A percentile compares a stretch with the other conserved stretches of the same genome.
phyloP scores from a whole-genome alignment of 2,329 filamentous ascomycete species.

The Westerdykella aurantiaca region DNA sequence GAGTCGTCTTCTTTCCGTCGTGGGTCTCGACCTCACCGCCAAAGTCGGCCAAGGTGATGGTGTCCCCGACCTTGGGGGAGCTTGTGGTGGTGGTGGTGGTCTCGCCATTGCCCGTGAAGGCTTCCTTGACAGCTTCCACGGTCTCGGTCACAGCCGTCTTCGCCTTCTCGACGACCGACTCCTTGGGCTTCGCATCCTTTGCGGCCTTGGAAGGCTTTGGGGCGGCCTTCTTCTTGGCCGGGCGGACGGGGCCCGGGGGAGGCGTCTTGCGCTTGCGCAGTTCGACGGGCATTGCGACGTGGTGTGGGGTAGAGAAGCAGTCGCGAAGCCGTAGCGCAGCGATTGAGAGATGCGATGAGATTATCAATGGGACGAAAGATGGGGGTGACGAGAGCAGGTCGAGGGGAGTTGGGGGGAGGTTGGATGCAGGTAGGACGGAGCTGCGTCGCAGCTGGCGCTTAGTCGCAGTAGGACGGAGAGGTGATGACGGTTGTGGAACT shows the following conservation, averaged over 20 bases:
- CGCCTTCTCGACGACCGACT: slow-evolving; percentile 27
- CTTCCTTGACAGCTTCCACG: slow-evolving; percentile 29
- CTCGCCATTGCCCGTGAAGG: slow-evolving; percentile 25
- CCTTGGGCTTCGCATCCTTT: slow-evolving; percentile 29
- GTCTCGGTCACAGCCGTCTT: slow-evolving; percentile 30
- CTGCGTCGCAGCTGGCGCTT: slow-evolving; percentile 13
- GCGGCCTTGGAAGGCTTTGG: slow-evolving; percentile 28
- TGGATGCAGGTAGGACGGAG: slow-evolving; percentile 13
- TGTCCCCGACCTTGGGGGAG: slow-evolving; percentile 45
- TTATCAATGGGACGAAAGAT: slow-evolving; percentile 6
- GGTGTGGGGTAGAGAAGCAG: slow-evolving; percentile 4
- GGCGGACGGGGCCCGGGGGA: slow-evolving; percentile 43
- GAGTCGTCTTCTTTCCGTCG: slow-evolving; percentile 70
- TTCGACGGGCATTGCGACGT: slow-evolving; percentile 46
- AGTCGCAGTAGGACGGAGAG: slow-evolving; percentile 11
- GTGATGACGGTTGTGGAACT: slow-evolving; percentile 7
- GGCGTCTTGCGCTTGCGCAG: slow-evolving; percentile 59
- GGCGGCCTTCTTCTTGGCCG: slow-evolving; percentile 45
- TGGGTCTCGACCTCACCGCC: slow-evolving; percentile 74
- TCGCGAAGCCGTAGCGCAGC: slow-evolving; percentile 22
- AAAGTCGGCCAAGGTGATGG: slow-evolving; percentile 50
- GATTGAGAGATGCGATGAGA: slow-evolving; percentile 19
- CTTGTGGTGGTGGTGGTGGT: slow-evolving; percentile 8
- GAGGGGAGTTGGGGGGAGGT: slow-evolving; percentile 7
- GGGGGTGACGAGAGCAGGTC: slow-evolving; percentile 8